Evolutionary conservation across 2,329 filamentous ascomycete genomes (phyloP).

Genomic region (Microdochium nivale): DNA sequence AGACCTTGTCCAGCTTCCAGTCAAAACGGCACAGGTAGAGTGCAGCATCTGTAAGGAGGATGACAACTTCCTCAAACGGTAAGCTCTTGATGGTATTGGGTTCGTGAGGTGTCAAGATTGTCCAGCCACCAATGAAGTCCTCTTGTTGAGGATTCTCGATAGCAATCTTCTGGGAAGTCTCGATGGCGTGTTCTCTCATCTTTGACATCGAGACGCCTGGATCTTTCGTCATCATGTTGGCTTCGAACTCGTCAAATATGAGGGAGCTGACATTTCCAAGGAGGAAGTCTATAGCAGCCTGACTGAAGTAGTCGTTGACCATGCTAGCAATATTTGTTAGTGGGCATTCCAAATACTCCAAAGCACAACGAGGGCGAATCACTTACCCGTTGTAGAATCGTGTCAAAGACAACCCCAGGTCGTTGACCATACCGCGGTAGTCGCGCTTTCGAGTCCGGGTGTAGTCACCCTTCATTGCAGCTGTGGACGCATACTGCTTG

Average conservation of each 20-base stretch:
- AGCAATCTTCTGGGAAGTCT: constrained; percentile 78
- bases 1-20: constrained; percentile 91
- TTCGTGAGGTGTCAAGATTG: constrained; percentile 66
- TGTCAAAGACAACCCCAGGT: constrained; percentile 81
- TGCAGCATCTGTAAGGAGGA: constrained; percentile 77
- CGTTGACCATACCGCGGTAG: constrained; percentile 83
- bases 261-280: constrained; percentile 77
- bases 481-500: constrained; percentile 91
- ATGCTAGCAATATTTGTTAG: constrained; percentile 52
- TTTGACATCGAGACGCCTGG: constrained; percentile 80
- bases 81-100: constrained; percentile 61
- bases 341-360: constrained; percentile 8
- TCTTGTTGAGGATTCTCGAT: constrained; percentile 68
- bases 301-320: constrained; percentile 95
- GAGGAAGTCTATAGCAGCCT: constrained; percentile 89
- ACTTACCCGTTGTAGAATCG: constrained; percentile 59
- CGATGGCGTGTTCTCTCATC: constrained; percentile 81
- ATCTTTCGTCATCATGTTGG: constrained; percentile 86
- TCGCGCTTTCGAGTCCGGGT: constrained; percentile 86
- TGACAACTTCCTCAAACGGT: constrained; percentile 80
- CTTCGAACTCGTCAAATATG: constrained; percentile 91
- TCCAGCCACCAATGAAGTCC: constrained; percentile 85
- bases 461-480: constrained; percentile 93
- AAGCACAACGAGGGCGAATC: neutral
- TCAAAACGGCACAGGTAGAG: constrained; percentile 88